Percentiles rank a stretch among this genome's conserved stretches.
Evolutionary conservation across 352 stramenopile genomes (phyloP).

Genomic region (Pythium rishiriense): DNA sequence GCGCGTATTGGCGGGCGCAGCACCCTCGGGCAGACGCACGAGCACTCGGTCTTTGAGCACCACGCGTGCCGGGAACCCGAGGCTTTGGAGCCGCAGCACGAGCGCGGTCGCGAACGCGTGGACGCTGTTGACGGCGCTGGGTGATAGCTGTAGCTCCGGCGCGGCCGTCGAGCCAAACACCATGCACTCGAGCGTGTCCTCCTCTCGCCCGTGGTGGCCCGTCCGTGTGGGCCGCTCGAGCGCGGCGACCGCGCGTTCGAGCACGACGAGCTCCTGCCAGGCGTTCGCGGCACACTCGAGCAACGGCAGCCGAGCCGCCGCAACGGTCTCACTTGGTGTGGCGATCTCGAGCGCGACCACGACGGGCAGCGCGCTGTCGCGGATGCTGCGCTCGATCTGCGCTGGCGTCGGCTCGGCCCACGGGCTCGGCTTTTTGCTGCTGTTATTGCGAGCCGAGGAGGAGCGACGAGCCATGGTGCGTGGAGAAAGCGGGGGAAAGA

Average conservation of each 20-base stretch:
- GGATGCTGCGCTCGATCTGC: conserved; percentile 23
- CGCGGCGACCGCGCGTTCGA: conserved; percentile 41
- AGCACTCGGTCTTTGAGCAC: conserved; percentile 16
- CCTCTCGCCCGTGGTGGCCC: conserved; percentile 5
- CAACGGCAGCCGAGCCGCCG: conserved; percentile 28
- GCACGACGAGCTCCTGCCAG: conserved; percentile 49
- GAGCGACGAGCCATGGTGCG: conserved; percentile 9
- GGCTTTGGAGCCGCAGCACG: conserved; percentile 47
- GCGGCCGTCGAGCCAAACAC: conserved; percentile 31
- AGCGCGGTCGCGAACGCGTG: conserved; percentile 49
- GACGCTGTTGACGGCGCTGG: conserved; percentile 37
- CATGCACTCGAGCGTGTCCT: conserved; percentile 27
- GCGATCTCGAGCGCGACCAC: conserved; percentile 19
- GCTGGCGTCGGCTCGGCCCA: conserved; percentile 21
- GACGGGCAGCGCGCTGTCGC: conserved; percentile 14
- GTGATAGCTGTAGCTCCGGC: conserved; percentile 31
- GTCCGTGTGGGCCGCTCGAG: conserved; percentile 31
- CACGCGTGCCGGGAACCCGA: conserved; percentile 27
- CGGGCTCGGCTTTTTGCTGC: conserved; percentile 6
- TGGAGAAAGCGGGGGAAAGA: not conserved
- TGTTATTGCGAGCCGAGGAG: conserved; percentile 3
- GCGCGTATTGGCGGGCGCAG: conserved; percentile 1
- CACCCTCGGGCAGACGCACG: conserved; percentile 7
- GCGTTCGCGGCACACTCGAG: conserved; percentile 50
- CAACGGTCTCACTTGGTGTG: not conserved